Conservation (phyloP, 2,329 filamentous ascomycete species). For the Dothistroma septosporum region DNA sequence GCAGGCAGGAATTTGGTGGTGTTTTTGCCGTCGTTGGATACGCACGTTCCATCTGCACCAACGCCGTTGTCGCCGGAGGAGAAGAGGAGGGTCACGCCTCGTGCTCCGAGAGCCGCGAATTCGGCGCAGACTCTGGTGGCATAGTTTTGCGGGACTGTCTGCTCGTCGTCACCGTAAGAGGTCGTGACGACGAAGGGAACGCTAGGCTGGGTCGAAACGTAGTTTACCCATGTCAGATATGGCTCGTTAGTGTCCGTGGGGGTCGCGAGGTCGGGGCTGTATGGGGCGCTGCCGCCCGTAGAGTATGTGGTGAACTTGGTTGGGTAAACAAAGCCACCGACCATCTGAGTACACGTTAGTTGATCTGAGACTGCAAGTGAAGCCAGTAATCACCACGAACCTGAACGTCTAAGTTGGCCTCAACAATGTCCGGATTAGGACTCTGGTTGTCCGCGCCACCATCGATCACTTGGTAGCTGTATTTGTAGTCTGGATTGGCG, state of each 20-base stretch:
- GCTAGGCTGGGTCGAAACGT: conserved; percentile 51
- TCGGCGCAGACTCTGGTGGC: conserved; percentile 58
- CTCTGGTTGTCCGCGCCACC: conserved; percentile 54
- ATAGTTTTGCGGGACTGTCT: conserved; percentile 57
- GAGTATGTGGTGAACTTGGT: conserved; percentile 56
- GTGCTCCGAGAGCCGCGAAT: conserved; percentile 60
- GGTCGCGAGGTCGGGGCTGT: conserved; percentile 45
- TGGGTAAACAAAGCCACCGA: conserved; percentile 32
- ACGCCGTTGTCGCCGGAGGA: conserved; percentile 60
- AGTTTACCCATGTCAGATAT: conserved; percentile 59
- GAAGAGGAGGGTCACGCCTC: conserved; percentile 61
- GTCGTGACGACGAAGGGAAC: conserved; percentile 60
- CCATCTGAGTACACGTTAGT: not conserved
- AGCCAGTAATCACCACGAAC: not conserved
- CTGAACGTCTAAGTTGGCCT: conserved; percentile 63
- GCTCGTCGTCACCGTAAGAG: conserved; percentile 64
- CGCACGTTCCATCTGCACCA: conserved; percentile 41
- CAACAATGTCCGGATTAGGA: conserved; percentile 40
- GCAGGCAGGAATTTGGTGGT: conserved; percentile 44
- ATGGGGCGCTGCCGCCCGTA: conserved; percentile 53
- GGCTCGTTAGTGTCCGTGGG: conserved; percentile 59
- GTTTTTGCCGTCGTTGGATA: conserved; percentile 45
- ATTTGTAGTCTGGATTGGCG: conserved; percentile 16
- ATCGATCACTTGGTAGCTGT: conserved; percentile 54
- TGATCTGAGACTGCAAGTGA: not conserved